Conservation (phyloP, 2,329 filamentous ascomycete genomes). For the Claviceps sp. region DNA sequence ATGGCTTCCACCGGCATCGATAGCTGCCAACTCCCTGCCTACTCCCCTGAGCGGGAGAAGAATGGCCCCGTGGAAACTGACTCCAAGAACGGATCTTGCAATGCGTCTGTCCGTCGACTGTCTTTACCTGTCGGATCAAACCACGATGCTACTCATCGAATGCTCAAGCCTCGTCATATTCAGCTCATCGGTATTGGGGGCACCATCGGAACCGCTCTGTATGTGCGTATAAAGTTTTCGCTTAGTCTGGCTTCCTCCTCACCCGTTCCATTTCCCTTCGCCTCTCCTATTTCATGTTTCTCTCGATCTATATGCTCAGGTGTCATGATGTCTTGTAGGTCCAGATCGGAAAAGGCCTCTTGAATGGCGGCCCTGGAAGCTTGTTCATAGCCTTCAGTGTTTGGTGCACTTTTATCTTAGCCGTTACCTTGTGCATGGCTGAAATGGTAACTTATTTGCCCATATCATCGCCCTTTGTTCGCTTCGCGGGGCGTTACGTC, state of each 20-base stretch:
- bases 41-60: conserved; percentile 13
- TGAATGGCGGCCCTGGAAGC: conserved; percentile 45
- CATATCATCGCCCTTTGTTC: conserved; percentile 66
- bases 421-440: conserved; percentile 48
- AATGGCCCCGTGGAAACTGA: neutral
- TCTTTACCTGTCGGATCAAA: conserved; percentile 10
- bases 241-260: neutral
- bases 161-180: conserved; percentile 42
- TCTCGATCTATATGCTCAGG: conserved; percentile 9
- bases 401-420: conserved; percentile 49
- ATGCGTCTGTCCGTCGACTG: conserved; percentile 1
- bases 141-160: conserved; percentile 34
- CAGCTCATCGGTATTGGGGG: conserved; percentile 51
- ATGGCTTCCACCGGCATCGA: conserved; percentile 14
- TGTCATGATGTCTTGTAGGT: conserved; percentile 18
- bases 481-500: conserved; percentile 62
- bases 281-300: neutral
- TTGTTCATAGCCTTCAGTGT: conserved; percentile 46
- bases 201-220: conserved; percentile 49
- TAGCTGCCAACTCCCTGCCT: conserved; percentile 8
- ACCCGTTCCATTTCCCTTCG: neutral
- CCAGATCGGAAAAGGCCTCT: conserved; percentile 43
- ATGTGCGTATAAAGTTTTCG: conserved; percentile 22
- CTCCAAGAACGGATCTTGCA: neutral
- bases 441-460: conserved; percentile 70